Conservation (phyloP, 2,329 filamentous ascomycete species). For the Scorias spongiosa region DNA sequence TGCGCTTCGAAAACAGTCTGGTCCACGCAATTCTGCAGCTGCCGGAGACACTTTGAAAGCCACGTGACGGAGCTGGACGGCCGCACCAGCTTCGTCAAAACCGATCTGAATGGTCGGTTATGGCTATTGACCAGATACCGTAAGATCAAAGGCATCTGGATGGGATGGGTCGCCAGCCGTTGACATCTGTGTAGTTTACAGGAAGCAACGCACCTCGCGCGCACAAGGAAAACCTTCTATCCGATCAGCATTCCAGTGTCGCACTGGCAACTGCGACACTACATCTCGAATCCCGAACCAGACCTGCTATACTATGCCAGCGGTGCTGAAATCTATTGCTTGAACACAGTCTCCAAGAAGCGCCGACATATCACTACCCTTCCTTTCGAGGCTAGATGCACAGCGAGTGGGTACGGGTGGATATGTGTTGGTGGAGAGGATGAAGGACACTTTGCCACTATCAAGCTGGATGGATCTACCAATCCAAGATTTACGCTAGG, state of each 20-base stretch:
- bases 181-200: slow-evolving; percentile 22
- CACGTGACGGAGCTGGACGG: no score
- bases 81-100: no score
- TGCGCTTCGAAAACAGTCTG: no score
- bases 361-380: slow-evolving; percentile 58
- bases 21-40: no score
- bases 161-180: background rate
- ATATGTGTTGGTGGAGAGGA: slow-evolving; percentile 76
- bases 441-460: slow-evolving; percentile 70
- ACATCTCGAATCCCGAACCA: slow-evolving; percentile 66
- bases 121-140: slow-evolving; percentile 18
- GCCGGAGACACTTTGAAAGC: no score
- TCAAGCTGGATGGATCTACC: slow-evolving; percentile 40
- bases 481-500: slow-evolving; percentile 24
- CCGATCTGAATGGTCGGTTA: slow-evolving; percentile 1
- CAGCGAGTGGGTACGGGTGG: slow-evolving; percentile 76
- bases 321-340: slow-evolving; percentile 43
- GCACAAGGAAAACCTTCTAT: slow-evolving; percentile 31
- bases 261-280: slow-evolving; percentile 79
- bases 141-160: slow-evolving; percentile 2
- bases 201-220: slow-evolving; percentile 31
- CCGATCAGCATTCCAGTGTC: slow-evolving; percentile 33
- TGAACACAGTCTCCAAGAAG: slow-evolving; percentile 53
- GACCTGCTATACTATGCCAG: slow-evolving; percentile 76
- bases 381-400: slow-evolving; percentile 58